Evolutionary conservation across 139 green algal genomes (phyloP).

Genomic region (Helicosporidium sp.): DNA sequence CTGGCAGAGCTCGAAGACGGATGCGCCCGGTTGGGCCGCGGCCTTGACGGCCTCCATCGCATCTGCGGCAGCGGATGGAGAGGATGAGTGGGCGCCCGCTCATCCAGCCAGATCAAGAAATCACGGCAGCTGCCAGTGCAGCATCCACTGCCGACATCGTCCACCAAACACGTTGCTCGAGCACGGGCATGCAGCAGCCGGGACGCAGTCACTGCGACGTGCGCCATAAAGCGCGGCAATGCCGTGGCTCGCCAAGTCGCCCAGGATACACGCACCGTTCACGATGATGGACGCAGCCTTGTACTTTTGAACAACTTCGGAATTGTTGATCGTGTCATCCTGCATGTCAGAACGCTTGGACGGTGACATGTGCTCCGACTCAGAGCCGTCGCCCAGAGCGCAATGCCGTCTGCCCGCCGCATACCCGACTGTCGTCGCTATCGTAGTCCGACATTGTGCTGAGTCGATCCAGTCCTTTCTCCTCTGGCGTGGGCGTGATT

Average conservation of each 20-base stretch:
- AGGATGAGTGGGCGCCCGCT: background rate
- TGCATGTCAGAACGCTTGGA: background rate
- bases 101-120: background rate
- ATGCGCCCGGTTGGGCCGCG: conserved; percentile 59
- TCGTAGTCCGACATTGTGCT: conserved; percentile 34
- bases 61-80: conserved; percentile 35
- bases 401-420: background rate
- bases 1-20: conserved; percentile 73
- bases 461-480: no score
- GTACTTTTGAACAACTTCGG: conserved; percentile 97
- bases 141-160: background rate
- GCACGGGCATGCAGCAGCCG: background rate
- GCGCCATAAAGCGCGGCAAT: background rate
- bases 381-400: no score
- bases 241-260: background rate
- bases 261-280: conserved; percentile 61
- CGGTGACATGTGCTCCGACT: background rate
- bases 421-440: conserved; percentile 9
- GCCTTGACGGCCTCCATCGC: conserved; percentile 53
- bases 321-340: conserved; percentile 24
- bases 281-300: conserved; percentile 89
- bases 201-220: background rate
- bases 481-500: no score
- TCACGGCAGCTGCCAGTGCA: background rate
- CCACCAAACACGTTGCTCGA: no score